Conservation (phyloP, 2,329 filamentous ascomycete genomes). For the Aspergillus sp. region DNA sequence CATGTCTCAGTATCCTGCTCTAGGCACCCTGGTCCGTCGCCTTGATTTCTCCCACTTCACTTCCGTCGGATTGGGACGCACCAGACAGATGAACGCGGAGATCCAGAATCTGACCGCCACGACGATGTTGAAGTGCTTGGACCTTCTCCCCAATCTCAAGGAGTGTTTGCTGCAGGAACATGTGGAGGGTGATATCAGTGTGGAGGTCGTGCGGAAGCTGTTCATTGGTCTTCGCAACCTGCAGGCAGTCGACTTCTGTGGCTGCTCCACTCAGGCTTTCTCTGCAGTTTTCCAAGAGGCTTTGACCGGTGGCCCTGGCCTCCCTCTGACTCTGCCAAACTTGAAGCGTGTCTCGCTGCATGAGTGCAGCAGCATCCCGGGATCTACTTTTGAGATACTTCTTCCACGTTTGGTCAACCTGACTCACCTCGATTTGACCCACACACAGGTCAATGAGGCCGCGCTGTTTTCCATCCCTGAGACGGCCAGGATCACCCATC, state of each 20-base stretch:
- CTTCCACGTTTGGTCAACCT: slow-evolving; percentile 65
- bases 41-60: slow-evolving; percentile 85
- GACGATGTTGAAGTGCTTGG: slow-evolving; percentile 66
- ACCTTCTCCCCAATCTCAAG: slow-evolving; percentile 66
- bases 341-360: slow-evolving; percentile 70
- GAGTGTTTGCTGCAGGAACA: slow-evolving; percentile 80
- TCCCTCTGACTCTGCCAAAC: slow-evolving; percentile 51
- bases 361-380: slow-evolving; percentile 68
- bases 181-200: slow-evolving; percentile 68
- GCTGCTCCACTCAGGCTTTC: slow-evolving; percentile 65
- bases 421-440: slow-evolving; percentile 75
- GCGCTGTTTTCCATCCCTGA: slow-evolving; percentile 66
- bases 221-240: slow-evolving; percentile 62
- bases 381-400: slow-evolving; percentile 62
- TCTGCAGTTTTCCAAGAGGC: slow-evolving; percentile 59
- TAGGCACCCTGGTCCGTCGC: slow-evolving; percentile 72
- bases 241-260: slow-evolving; percentile 70
- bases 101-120: slow-evolving; percentile 71
- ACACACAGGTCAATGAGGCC: slow-evolving; percentile 68
- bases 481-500: slow-evolving; percentile 69
- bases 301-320: slow-evolving; percentile 41
- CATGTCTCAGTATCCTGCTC: slow-evolving; percentile 59
- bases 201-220: slow-evolving; percentile 65
- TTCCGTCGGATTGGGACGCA: slow-evolving; percentile 70
- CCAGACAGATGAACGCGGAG: slow-evolving; percentile 67